Evolutionary conservation across 495 filamentous ascomycete genomes (phyloP).

Genomic region (Bacidia gigantensis): DNA sequence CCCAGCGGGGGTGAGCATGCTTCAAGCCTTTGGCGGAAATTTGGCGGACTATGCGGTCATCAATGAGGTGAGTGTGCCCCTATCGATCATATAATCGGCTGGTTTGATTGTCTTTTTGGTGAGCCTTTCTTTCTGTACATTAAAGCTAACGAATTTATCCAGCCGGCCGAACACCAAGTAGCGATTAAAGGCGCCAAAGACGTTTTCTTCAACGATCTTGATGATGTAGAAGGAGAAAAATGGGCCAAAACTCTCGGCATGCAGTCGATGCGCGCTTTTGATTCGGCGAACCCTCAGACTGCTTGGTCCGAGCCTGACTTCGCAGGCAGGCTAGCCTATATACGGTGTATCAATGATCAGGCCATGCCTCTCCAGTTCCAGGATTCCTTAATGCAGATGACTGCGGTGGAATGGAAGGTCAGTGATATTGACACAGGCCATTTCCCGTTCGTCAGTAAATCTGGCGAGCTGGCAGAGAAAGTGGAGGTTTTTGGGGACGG

Average conservation of each 20-base stretch:
- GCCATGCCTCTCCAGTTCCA: constrained; percentile 22
- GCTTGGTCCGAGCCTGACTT: constrained; percentile 18
- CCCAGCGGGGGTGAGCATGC: no score
- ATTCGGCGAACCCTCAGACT: constrained; percentile 7
- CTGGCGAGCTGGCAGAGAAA: no score
- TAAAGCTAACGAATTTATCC: no score
- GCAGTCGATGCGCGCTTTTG: constrained; percentile 22
- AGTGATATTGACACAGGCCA: constrained; percentile 21
- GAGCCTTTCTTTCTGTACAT: no score
- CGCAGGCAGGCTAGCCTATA: constrained; percentile 24
- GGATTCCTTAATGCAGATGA: constrained; percentile 21
- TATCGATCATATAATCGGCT: no score
- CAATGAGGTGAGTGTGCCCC: no score
- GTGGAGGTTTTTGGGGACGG: no score
- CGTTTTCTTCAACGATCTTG: constrained; percentile 23
- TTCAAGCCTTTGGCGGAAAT: no score
- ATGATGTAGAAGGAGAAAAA: constrained; percentile 15
- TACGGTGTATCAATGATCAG: constrained; percentile 24
- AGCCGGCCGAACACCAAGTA: constrained; percentile 3
- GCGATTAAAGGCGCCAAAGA: constrained; percentile 11
- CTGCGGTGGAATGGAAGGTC: constrained; percentile 16
- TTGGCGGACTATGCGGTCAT: no score
- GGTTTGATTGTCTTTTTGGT: no score
- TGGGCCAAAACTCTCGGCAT: constrained; percentile 11
- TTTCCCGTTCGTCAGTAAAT: constrained; percentile 21